These are phyloP conservation scores for Chaetomium globosum DNA, from an alignment of 2,329 filamentous ascomycete genomes.

Conservation along the genomic window DNA sequence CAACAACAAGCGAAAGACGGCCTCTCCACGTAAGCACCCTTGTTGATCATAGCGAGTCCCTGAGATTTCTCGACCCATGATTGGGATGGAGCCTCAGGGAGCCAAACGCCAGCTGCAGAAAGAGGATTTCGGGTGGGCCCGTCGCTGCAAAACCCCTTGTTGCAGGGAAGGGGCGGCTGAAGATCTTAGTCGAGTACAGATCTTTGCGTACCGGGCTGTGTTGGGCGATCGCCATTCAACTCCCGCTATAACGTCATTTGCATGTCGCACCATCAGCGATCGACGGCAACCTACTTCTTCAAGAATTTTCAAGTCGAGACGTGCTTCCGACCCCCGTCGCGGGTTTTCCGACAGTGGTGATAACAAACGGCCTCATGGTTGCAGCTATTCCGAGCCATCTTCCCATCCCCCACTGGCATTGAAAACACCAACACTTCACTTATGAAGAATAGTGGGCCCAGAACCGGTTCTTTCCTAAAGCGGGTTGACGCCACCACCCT, in stretches of 20 bases:
- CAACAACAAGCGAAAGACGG: not conserved
- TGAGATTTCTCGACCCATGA: not conserved
- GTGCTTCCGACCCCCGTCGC: not conserved
- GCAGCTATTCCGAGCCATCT: not conserved
- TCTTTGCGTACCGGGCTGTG: constrained; percentile 2
- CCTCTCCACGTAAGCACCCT: not conserved
- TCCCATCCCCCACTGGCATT: not conserved
- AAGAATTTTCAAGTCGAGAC: not conserved
- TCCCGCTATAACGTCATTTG: constrained; percentile 15
- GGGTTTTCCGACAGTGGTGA: not conserved
- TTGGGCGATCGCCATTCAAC: constrained; percentile 6
- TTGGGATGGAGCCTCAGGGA: too few relatives aligned
- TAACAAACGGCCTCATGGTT: not conserved
- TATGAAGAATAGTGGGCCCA: not conserved
- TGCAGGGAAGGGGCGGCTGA: constrained; percentile 4
- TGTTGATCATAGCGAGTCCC: not conserved
- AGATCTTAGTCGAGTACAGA: not conserved
- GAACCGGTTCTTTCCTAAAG: not conserved
- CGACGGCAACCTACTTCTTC: constrained; percentile 1
- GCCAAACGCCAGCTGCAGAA: not conserved
- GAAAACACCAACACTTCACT: too few relatives aligned
- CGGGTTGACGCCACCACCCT: not conserved
- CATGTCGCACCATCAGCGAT: constrained; percentile 12
- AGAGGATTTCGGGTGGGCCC: constrained; percentile 2
- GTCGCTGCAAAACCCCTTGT: constrained; percentile 1